Evolutionary conservation across 768 basidiomycete species (phyloP), one percentile per base, ranked within the genome.

Genomic region (Tremella fuciformis): DNA sequence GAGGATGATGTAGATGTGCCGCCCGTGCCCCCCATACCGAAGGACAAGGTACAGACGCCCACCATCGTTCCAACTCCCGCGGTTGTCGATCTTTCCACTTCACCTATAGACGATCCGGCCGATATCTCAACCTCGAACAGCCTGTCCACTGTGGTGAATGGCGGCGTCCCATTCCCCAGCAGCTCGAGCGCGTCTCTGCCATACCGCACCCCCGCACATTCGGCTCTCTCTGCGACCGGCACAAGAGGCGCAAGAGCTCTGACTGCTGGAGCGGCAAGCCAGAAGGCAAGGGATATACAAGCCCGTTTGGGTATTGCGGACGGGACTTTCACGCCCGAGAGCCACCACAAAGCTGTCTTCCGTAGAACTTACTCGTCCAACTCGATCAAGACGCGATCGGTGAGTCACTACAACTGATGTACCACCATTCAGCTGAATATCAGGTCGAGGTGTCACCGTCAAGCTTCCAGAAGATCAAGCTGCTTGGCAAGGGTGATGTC

Each of bases 401-500:
- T 91, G 77, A 75, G 84, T 79, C 21, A 16, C 51, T 6, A 18
- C 6, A 8, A 18, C 16, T 46, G 42, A 18, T 22, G n/a, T n/a
- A n/a, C n/a, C n/a, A 18, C 6, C 15, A 18, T 15, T 46, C 42
- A 46, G 42, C 57, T 59, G 22, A 60, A 13, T 16, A 21, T 41
- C 67, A 92, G 88, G 90, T 94, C 58, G 93, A 98, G 80, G 94
- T 99, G 22, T 84, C 86, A 21, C 94, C 96, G 56, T 85, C 85
- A 49, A 92, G 90, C 77, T 99, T 99, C 79, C 83, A 88, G 74
- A 99, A 99, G 81, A 81, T 98, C 79, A 96, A 93, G 80, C 83
- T 99, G 83, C 83, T 98, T n/a, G 96, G 96, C 48, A 91, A 96
- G 77, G 96, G 96, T 47, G 96, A 99, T 78, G 96, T 99, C 48